These are phyloP conservation scores for Ascochyta koolunga DNA, from an alignment of 2,329 filamentous ascomycete species.

Conservation along the genomic window DNA sequence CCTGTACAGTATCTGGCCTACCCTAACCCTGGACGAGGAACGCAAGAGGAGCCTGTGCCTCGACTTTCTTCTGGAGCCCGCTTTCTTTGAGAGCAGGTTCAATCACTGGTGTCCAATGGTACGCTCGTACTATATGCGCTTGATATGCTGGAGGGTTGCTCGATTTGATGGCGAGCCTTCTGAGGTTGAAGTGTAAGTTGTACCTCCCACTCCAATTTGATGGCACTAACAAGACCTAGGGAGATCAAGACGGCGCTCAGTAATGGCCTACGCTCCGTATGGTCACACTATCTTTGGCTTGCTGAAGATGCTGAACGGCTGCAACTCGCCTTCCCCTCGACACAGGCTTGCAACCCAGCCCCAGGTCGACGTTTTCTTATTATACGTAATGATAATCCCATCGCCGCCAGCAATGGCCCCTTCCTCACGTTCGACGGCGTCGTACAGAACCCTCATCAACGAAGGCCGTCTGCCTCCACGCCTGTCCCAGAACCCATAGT, in stretches of 20 bases:
- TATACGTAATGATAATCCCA: conserved; percentile 76
- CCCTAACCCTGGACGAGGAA: conserved; percentile 67
- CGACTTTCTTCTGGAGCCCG: conserved; percentile 75
- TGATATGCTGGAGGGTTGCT: conserved; percentile 88
- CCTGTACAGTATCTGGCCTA: conserved; percentile 79
- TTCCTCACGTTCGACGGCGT: conserved; percentile 71
- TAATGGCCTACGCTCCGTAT: conserved; percentile 71
- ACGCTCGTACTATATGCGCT: conserved; percentile 86
- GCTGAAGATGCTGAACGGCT: conserved; percentile 68
- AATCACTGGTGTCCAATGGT: conserved; percentile 98
- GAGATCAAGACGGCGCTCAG: conserved; percentile 72
- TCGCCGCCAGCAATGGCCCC: conserved; percentile 58
- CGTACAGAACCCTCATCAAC: conserved; percentile 49
- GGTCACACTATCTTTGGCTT: conserved; percentile 80
- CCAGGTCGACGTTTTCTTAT: conserved; percentile 88
- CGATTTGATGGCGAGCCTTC: conserved; percentile 72
- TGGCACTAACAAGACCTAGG: conserved; percentile 51
- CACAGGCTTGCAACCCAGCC: conserved; percentile 81
- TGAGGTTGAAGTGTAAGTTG: conserved; percentile 69
- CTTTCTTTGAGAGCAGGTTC: conserved; percentile 81
- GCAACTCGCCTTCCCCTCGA: conserved; percentile 68
- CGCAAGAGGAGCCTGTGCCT: conserved; percentile 74
- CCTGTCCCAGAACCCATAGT: conserved; percentile 30
- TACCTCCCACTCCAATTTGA: background rate
- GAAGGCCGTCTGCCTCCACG: conserved; percentile 32